Evolutionary conservation across 2,329 filamentous ascomycete genomes (phyloP).

Genomic region (Fusarium penzigii): DNA sequence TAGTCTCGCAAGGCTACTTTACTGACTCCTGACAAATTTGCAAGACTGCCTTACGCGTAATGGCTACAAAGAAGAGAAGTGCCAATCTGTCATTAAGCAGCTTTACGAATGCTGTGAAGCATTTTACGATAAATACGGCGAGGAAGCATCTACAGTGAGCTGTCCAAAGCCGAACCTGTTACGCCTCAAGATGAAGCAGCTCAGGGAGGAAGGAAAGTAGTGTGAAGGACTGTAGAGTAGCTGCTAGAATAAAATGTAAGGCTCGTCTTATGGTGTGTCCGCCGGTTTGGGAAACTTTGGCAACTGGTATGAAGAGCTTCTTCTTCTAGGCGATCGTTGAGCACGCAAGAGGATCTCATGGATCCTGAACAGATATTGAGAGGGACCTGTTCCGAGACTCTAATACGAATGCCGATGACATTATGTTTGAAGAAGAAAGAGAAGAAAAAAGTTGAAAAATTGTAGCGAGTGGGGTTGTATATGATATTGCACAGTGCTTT

Average conservation of each 20-base stretch:
- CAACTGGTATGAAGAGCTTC: constrained; percentile 73
- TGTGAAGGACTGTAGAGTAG: constrained; percentile 42
- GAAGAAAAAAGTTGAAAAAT: constrained; percentile 32
- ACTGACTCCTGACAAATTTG: constrained; percentile 1
- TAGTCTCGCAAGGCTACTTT: not conserved
- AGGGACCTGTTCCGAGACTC: constrained; percentile 93
- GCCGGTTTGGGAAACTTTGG: constrained; percentile 54
- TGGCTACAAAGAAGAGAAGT: constrained; percentile 83
- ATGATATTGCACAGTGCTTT: constrained; percentile 25
- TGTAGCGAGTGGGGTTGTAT: constrained; percentile 25
- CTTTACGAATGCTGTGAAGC: constrained; percentile 91
- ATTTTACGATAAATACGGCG: constrained; percentile 81
- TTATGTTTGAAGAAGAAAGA: constrained; percentile 59
- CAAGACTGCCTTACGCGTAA: constrained; percentile 83
- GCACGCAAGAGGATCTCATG: constrained; percentile 84
- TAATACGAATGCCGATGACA: constrained; percentile 93
- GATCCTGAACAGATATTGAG: constrained; percentile 93
- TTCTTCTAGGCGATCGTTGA: constrained; percentile 94
- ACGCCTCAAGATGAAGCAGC: constrained; percentile 82
- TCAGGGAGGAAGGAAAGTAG: constrained; percentile 43
- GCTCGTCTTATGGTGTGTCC: constrained; percentile 46
- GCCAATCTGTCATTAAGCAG: constrained; percentile 74
- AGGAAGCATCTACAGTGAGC: constrained; percentile 73
- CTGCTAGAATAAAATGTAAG: constrained; percentile 41
- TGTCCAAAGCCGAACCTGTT: constrained; percentile 84